Conservation (phyloP, 2,329 filamentous ascomycete species). For the Trichoderma polysporum region DNA sequence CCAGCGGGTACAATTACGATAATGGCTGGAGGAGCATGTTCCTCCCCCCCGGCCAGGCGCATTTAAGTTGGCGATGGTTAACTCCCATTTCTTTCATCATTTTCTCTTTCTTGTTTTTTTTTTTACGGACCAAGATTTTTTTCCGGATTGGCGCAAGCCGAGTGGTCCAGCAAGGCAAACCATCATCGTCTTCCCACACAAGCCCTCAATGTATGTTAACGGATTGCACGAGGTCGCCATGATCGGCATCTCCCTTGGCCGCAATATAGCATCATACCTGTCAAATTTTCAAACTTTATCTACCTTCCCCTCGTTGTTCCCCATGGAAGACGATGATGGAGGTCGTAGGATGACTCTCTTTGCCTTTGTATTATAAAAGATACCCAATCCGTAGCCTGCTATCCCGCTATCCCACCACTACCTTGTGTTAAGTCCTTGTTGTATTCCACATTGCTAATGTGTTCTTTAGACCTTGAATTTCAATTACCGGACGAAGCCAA, state of each 20-base stretch:
- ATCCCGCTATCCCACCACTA: neutral
- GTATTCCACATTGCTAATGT: constrained; percentile 41
- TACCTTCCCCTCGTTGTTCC: constrained; percentile 37
- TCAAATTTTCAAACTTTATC: constrained; percentile 29
- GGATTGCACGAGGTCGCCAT: constrained; percentile 36
- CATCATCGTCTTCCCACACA: constrained; percentile 67
- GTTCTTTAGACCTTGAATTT: constrained; percentile 60
- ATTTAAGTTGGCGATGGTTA: constrained; percentile 24
- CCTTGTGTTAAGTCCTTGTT: constrained; percentile 3
- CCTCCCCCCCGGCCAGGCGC: constrained; percentile 34
- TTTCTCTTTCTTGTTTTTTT: constrained; percentile 20
- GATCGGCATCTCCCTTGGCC: constrained; percentile 38
- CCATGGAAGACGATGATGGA: constrained; percentile 63
- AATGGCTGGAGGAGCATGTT: constrained; percentile 30
- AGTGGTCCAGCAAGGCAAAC: constrained; percentile 57
- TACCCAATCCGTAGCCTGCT: constrained; percentile 13
- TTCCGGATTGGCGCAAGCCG: constrained; percentile 20
- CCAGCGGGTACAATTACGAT: constrained; percentile 34
- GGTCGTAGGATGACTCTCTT: constrained; percentile 51
- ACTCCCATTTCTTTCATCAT: constrained; percentile 18
- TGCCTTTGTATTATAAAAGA: constrained; percentile 44
- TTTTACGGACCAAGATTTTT: neutral
- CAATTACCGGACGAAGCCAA: constrained; percentile 60
- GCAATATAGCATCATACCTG: constrained; percentile 44
- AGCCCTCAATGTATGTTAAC: constrained; percentile 65